phyloP scores from a whole-genome alignment of 495 filamentous ascomycete genomes.

The Lophiostoma macrostomum region DNA sequence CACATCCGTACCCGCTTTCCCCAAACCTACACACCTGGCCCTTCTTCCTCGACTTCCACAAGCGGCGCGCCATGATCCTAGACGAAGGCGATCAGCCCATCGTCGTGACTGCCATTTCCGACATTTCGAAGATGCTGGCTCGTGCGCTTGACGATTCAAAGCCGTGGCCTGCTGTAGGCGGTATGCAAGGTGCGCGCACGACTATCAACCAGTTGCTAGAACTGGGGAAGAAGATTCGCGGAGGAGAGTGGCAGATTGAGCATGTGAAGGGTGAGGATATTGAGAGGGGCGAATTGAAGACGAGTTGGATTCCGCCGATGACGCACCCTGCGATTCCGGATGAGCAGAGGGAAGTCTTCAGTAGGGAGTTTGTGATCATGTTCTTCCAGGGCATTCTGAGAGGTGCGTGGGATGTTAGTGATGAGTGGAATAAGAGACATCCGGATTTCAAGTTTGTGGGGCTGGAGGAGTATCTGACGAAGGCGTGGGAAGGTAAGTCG shows the following conservation, averaged over 20 bases:
- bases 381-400: constrained; percentile 19
- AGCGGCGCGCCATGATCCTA: constrained; percentile 20
- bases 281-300: constrained; percentile 9
- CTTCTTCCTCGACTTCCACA: constrained; percentile 22
- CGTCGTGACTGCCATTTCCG: constrained; percentile 20
- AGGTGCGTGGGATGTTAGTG: constrained; percentile 24
- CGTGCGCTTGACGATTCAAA: constrained; percentile 11
- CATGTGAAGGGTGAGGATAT: constrained; percentile 17
- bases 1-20: constrained; percentile 20
- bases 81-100: constrained; percentile 20
- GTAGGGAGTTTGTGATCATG: constrained; percentile 16
- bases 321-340: constrained; percentile 20
- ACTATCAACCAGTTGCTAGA: constrained; percentile 6
- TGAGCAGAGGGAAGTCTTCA: constrained; percentile 5
- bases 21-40: constrained; percentile 16
- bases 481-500: constrained; percentile 24
- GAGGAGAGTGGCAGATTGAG: constrained; percentile 14
- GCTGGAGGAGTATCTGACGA: constrained; percentile 21
- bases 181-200: constrained; percentile 17
- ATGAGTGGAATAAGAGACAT: constrained; percentile 22
- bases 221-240: constrained; percentile 18
- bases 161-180: constrained; percentile 19
- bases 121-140: constrained; percentile 13
- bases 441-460: constrained; percentile 15
- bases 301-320: constrained; percentile 22